Conservation (phyloP, 768 basidiomycete species). For the Collybia nuda region DNA sequence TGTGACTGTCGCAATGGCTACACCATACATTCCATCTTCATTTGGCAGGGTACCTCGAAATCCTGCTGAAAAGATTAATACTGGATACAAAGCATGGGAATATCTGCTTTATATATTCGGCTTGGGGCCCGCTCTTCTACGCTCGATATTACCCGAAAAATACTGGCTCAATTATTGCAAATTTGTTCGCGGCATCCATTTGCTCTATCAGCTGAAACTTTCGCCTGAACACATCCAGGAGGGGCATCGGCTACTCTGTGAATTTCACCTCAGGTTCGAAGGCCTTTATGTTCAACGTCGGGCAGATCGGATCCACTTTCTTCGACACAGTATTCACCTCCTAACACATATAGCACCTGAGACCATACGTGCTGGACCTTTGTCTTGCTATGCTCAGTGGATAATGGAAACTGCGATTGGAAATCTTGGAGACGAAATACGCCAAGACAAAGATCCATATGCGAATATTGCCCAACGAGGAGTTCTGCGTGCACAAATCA, state of each 20-base stretch:
- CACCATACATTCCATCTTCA: slow-evolving; percentile 8
- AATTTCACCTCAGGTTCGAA: too few species aligned
- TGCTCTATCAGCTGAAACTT: not conserved
- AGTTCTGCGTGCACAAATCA: slow-evolving; percentile 18
- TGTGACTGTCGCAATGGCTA: slow-evolving; percentile 4
- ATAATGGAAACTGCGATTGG: too few species aligned
- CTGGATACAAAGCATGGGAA: slow-evolving; percentile 29
- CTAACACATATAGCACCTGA: slow-evolving; percentile 1
- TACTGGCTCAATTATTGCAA: slow-evolving; percentile 6
- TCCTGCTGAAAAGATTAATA: slow-evolving; percentile 27
- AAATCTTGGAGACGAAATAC: too few species aligned
- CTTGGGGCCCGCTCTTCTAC: slow-evolving; percentile 23
- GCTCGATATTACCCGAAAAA: slow-evolving; percentile 15
- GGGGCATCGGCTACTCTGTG: too few species aligned
- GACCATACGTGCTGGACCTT: not conserved
- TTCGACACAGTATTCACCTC: not conserved
- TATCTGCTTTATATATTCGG: slow-evolving; percentile 22
- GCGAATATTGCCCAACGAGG: slow-evolving; percentile 6
- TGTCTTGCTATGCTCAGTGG: not conserved
- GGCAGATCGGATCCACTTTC: too few species aligned
- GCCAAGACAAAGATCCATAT: too few species aligned
- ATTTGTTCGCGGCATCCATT: not conserved
- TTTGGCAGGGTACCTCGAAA: slow-evolving; percentile 29
- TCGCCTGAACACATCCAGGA: too few species aligned
- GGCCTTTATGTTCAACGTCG: too few species aligned